Base-by-base conservation (phyloP, 352 stramenopile genomes). In the Phytophthora hybrid region DNA sequence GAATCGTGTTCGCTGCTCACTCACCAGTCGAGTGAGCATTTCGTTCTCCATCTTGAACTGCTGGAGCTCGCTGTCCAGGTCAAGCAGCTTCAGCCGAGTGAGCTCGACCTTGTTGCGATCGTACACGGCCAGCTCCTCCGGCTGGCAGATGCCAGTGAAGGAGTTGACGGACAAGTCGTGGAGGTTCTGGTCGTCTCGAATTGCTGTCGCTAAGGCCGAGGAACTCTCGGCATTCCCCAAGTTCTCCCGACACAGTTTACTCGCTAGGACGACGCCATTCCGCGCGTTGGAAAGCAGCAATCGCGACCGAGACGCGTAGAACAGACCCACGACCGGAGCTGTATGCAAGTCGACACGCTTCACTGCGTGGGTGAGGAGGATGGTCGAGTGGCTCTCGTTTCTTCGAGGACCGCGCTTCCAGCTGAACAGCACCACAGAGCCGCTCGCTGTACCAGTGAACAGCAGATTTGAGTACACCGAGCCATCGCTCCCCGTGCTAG, bases 31-130 rank as follows among this genome's bases (percentile, higher is more conserved):
- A 21, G 32, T 78, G 4, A 93, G 66, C 73, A 93, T 83, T 23
- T 94, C 87, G 49, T 92, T 93, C 60, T 93, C 85, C 9, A 92
- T 76, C 39, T 87, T 89, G 21, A 91, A 69, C 51, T 94, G 87
- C 63, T 91, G 81, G 51, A 90, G 55, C 19, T 94, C 87, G 2
- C 70, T 74, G 21, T 93, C 87, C 11, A 93, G 34, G 21, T 94
- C 85, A 67, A 93, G 80, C 9, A 82, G 34, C 53, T 81, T 84
- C 0, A 94, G 66, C 18, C 82, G 78, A 13, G 70, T 73, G 13
- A 92, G 60, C 34, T 91, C 82, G 3, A 92, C 74, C 11, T 78
- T 78, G 59, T 66, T 91, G 26, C 83, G 82, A 54, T 91, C 85
- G 41, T 85, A 92, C 23, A 90, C 34, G 16, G 79, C 83, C 7